phyloP scores from a whole-genome alignment of 208 protist species.

The Porcisia hertigi region DNA sequence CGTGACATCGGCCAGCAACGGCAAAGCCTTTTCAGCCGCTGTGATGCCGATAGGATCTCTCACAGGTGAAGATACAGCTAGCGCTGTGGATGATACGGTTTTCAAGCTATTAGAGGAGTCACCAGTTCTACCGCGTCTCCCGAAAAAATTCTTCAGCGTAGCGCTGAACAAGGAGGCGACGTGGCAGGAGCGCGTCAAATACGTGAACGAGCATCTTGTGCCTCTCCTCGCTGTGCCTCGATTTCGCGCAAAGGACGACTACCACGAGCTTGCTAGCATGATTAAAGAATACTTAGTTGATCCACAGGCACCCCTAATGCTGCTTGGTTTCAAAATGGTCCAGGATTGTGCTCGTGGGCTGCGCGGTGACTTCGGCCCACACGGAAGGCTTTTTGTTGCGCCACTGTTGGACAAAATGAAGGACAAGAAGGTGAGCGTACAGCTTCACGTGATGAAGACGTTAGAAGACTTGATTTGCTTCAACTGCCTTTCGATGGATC shows the following conservation, averaged over 20 bases:
- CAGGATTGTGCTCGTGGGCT: constrained; percentile 77
- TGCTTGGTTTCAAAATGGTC: constrained; percentile 84
- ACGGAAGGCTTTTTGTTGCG: constrained; percentile 51
- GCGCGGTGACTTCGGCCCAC: constrained; percentile 48
- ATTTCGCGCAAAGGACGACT: constrained; percentile 77
- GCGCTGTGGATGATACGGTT: constrained; percentile 45
- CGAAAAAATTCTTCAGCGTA: constrained; percentile 72
- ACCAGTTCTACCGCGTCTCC: constrained; percentile 60
- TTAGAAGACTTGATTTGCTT: constrained; percentile 76
- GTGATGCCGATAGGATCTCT: constrained; percentile 31
- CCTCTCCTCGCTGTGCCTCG: constrained; percentile 65
- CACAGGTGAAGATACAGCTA: constrained; percentile 9
- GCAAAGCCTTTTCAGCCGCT: background rate
- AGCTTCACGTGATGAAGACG: constrained; percentile 76
- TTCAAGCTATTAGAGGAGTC: constrained; percentile 68
- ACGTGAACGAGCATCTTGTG: constrained; percentile 66
- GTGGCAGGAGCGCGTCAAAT: constrained; percentile 78
- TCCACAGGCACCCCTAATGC: constrained; percentile 84
- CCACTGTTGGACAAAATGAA: constrained; percentile 89
- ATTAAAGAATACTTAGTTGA: constrained; percentile 77
- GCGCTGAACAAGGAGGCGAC: constrained; percentile 71
- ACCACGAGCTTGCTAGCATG: constrained; percentile 78
- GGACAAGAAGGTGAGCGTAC: constrained; percentile 89
- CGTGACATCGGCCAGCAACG: background rate
- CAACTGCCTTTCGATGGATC: constrained; percentile 80